Evolutionary conservation across 495 filamentous ascomycete genomes (phyloP).

Genomic region (Darksidea phi): DNA sequence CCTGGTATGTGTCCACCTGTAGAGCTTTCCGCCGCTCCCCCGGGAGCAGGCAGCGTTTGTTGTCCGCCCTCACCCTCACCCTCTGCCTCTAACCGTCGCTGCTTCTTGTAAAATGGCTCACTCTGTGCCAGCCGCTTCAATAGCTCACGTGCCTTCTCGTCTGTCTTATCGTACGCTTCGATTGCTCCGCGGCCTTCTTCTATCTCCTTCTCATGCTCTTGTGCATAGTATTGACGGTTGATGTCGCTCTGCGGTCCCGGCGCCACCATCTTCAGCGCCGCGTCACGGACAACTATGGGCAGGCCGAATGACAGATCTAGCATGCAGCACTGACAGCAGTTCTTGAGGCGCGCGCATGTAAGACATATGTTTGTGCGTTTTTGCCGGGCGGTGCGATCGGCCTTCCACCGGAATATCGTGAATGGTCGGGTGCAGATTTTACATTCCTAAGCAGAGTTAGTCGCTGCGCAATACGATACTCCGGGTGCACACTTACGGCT

Average conservation of each 20-base stretch:
- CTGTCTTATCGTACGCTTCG: conserved; percentile 92
- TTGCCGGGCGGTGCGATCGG: conserved; percentile 79
- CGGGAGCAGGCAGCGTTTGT: conserved; percentile 47
- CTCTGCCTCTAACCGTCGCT: conserved; percentile 64
- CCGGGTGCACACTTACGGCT: conserved; percentile 53
- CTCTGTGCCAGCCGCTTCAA: conserved; percentile 81
- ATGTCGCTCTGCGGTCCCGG: conserved; percentile 86
- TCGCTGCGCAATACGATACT: not conserved
- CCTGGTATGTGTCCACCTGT: conserved; percentile 39
- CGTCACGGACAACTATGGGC: conserved; percentile 89
- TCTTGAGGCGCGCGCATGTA: conserved; percentile 92
- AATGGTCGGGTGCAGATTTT: conserved; percentile 92
- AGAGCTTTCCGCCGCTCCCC: conserved; percentile 28
- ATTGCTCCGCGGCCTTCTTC: conserved; percentile 79
- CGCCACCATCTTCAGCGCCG: conserved; percentile 95
- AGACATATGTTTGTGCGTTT: conserved; percentile 89
- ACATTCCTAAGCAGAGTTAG: conserved; percentile 49
- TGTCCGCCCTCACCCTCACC: conserved; percentile 47
- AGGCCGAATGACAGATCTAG: conserved; percentile 92
- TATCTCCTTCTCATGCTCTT: conserved; percentile 92
- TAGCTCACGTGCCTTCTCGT: conserved; percentile 90
- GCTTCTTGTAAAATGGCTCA: conserved; percentile 90
- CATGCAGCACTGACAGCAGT: conserved; percentile 99
- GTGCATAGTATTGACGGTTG: conserved; percentile 95
- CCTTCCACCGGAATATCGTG: conserved; percentile 93